Evolutionary conservation across 345 rosid species (phyloP).

Genomic region (Eucalyptus marginata): DNA sequence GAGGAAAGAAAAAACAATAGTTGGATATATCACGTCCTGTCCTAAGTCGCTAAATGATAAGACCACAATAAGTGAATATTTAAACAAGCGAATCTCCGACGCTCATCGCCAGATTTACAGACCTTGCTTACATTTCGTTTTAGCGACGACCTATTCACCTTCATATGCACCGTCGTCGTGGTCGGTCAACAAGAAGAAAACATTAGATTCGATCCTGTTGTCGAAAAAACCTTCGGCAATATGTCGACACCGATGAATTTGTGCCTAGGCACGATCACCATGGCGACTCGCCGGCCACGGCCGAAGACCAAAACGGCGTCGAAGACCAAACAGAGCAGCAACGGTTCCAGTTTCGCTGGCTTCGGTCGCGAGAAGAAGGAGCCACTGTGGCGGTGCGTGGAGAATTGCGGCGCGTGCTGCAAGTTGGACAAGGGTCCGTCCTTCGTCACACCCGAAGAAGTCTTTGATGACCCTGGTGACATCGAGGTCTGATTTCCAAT

Average conservation of each 20-base stretch:
- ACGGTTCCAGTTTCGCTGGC: slow-evolving; percentile 5
- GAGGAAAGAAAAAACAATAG: no score
- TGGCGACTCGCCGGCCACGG: slow-evolving; percentile 10
- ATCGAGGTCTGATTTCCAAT: slow-evolving; percentile 26
- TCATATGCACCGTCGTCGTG: not conserved
- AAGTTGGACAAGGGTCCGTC: slow-evolving; percentile 73
- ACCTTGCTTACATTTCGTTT: not conserved
- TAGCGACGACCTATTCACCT: not conserved
- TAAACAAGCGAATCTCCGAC: not conserved
- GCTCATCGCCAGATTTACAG: not conserved
- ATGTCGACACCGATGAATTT: not conserved
- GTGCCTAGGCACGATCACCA: not conserved
- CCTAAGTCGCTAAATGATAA: no score
- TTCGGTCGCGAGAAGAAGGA: slow-evolving; percentile 29
- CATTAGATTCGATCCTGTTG: not conserved
- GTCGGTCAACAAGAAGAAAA: not conserved
- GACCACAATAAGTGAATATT: no score
- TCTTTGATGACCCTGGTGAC: slow-evolving; percentile 46
- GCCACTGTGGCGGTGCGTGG: slow-evolving; percentile 54
- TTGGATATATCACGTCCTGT: no score
- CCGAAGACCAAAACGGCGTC: not conserved
- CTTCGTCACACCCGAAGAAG: slow-evolving; percentile 70
- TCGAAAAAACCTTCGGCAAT: not conserved
- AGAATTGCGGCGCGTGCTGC: slow-evolving; percentile 85
- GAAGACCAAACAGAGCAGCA: not conserved